phyloP scores from a whole-genome alignment of 164 flowering plant species.

The Magnolia kwangsiensis region DNA sequence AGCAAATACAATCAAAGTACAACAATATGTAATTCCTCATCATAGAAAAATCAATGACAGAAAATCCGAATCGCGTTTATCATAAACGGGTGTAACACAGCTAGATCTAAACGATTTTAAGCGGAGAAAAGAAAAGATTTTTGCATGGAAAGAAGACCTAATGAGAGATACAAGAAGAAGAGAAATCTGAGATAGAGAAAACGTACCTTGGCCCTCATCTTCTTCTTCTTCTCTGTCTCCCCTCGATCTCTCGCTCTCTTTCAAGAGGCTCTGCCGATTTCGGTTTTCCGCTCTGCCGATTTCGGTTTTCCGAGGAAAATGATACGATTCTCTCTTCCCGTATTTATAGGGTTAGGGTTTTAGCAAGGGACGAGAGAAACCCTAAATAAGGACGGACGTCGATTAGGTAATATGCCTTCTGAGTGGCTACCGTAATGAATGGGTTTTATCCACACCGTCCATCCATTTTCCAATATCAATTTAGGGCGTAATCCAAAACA shows the following conservation, averaged over 20 bases:
- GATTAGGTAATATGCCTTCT: no score
- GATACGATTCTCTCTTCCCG: background rate
- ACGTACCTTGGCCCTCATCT: slow-evolving; percentile 5
- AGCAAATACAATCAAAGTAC: no score
- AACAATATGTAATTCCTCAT: no score
- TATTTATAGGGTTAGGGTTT: slow-evolving; percentile 4
- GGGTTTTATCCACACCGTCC: no score
- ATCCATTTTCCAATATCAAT: no score
- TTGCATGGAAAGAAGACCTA: background rate
- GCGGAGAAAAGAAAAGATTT: background rate
- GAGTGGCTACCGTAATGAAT: no score
- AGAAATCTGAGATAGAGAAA: background rate
- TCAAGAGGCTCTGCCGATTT: background rate
- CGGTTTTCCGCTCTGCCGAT: background rate
- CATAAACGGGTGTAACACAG: background rate
- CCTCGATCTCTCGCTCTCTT: background rate
- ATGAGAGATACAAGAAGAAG: background rate
- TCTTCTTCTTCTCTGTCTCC: background rate
- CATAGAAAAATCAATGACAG: no score
- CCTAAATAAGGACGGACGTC: no score
- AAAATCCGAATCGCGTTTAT: no score
- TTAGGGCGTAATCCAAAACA: no score
- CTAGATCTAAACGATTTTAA: background rate
- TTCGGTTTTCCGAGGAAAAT: background rate
- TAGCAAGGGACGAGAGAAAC: background rate